Evolutionary conservation across 2,329 filamentous ascomycete species (phyloP), one percentile per base, ranked within the genome.

Genomic region (Ascomycota sp.): DNA sequence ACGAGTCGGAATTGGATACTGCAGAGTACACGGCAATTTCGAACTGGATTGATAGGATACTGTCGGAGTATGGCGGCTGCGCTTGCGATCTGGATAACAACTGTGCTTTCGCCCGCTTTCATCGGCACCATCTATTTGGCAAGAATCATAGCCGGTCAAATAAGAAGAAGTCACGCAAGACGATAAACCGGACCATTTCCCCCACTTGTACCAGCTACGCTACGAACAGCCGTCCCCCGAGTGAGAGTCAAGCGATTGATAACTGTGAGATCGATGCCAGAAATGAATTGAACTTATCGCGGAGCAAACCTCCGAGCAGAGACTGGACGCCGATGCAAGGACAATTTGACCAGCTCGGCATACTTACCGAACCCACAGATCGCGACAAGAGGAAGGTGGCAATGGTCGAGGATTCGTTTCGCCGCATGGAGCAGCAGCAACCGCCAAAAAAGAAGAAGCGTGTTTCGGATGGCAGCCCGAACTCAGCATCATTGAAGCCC

Each of bases 21-120:
- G 55, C 59, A 1, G 73, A 79, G 40, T 74, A 73, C 38, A 58
- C 60, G 21, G 60, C 55, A 33, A 66, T 79, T 12, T 62, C 64
- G 10, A 62, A 62, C 11, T 81, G 74, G 68, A 68, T 81, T 6
- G 64, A 72, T 34, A 66, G 63, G 29, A 72, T 83, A 7, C 62
- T 84, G 6, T 76, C 76, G 12, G 77, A 83, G 47, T 78, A 81
- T 44, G 79, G 79, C 12, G 78, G 77, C 12, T 86, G 79, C 52
- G 79, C 78, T 5, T 86, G 79, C 49, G 66, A 76, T 36, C 50
- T 71, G 10, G 69, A 68, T 7, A 55, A 58, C 29, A 66, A 73
- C 37, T 76, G 72, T 44, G 66, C 69, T 2, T 76, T 76, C 52
- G 61, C 60, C 37, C 66, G 68, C 13, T 76, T 76, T 41, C 66